phyloP scores from a whole-genome alignment of 371 early-diverging fungal genomes.

The Phascolomyces articulosus region DNA sequence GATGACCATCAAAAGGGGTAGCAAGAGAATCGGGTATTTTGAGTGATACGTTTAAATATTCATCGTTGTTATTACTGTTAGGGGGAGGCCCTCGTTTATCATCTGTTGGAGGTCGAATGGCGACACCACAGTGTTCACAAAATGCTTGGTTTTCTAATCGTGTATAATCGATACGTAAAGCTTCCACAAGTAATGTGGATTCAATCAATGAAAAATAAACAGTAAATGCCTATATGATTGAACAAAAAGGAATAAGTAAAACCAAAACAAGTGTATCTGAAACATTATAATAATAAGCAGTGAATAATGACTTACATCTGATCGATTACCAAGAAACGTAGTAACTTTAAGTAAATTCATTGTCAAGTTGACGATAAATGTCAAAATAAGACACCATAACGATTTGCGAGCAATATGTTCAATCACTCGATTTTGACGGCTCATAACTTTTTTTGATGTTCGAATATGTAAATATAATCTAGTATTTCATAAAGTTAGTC shows the following conservation, averaged over 20 bases:
- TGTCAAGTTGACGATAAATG: conserved; percentile 42
- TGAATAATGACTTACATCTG: conserved; percentile 35
- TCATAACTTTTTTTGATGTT: conserved; percentile 24
- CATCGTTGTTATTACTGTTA: conserved; percentile 3
- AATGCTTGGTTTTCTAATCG: conserved; percentile 14
- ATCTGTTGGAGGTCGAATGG: conserved; percentile 2
- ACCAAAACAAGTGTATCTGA: neutral
- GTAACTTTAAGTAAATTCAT: conserved; percentile 55
- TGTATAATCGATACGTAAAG: conserved; percentile 41
- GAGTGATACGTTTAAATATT: conserved; percentile 14
- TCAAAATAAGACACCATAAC: conserved; percentile 38
- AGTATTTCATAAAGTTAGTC: neutral
- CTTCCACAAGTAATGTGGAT: conserved; percentile 50
- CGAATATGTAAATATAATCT: conserved; percentile 46
- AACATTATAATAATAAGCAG: neutral
- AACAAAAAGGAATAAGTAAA: neutral
- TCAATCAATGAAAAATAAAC: conserved; percentile 47
- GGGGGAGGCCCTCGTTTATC: neutral
- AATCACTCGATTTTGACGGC: conserved; percentile 34
- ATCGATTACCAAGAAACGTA: conserved; percentile 31
- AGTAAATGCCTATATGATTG: conserved; percentile 38
- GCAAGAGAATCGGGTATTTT: conserved; percentile 13
- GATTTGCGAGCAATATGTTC: conserved; percentile 45
- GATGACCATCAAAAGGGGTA: neutral
- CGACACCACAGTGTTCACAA: conserved; percentile 41